Evolutionary conservation across 805 yeast species (phyloP).

Genomic region (Lipomyces sp.): DNA sequence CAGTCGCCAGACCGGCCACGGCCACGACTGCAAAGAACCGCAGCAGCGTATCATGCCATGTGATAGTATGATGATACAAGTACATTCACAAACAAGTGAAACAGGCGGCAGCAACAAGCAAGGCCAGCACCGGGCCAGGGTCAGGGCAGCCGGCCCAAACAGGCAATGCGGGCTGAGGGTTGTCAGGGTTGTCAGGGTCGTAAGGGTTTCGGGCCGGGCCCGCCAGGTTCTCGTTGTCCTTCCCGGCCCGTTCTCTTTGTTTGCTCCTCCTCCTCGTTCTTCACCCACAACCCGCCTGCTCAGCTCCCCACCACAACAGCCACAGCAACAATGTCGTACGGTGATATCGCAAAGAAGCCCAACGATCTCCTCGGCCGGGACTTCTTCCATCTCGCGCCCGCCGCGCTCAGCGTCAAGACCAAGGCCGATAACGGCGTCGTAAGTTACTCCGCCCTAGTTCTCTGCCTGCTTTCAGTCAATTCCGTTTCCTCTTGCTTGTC

Average conservation of each 20-base stretch:
- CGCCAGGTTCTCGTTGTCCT: conserved; percentile 2
- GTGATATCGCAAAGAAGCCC: conserved; percentile 89
- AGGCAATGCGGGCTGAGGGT: no score
- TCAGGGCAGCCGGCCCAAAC: no score
- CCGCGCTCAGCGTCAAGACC: conserved; percentile 84
- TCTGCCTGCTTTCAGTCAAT: background rate
- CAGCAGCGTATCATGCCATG: no score
- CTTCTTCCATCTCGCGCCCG: conserved; percentile 88
- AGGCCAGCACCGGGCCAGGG: no score
- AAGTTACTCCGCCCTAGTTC: conserved; percentile 7
- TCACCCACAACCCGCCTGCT: background rate
- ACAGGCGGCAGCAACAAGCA: no score
- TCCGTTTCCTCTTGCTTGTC: background rate
- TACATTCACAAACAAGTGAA: no score
- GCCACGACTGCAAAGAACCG: no score
- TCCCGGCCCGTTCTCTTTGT: background rate
- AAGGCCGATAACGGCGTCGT: conserved; percentile 92
- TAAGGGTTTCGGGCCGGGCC: conserved; percentile 1
- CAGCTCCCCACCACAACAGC: background rate
- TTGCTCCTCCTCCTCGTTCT: background rate
- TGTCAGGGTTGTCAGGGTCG: background rate
- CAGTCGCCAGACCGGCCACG: no score
- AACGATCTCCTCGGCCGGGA: conserved; percentile 87
- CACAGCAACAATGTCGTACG: conserved; percentile 59
- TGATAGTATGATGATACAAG: no score